These are phyloP conservation scores for Punctularia strigosozonata DNA, from an alignment of 768 basidiomycete species.

Conservation along the genomic window DNA sequence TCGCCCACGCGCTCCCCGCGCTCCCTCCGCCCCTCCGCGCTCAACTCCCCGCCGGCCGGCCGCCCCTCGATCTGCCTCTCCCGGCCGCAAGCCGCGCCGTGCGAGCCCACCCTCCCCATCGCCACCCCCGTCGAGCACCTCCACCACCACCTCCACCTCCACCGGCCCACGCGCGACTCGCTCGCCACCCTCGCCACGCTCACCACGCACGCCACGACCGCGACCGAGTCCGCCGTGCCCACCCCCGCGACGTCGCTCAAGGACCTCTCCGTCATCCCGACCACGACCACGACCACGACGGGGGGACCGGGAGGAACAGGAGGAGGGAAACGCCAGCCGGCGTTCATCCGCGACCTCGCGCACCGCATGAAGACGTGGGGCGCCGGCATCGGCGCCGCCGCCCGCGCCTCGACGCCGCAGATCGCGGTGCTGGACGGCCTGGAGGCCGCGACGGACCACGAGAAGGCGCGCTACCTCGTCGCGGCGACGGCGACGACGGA, in stretches of 20 bases:
- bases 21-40: background rate
- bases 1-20: background rate
- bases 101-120: slow-evolving; percentile 10
- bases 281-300: background rate
- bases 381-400: no score
- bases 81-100: slow-evolving; percentile 7
- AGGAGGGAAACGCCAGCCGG: no score
- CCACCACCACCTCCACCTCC: slow-evolving; percentile 9
- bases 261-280: background rate
- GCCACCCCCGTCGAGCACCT: slow-evolving; percentile 3
- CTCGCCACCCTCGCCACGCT: background rate
- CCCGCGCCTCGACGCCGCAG: no score
- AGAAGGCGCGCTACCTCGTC: no score
- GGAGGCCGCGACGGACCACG: no score
- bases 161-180: background rate
- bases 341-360: no score
- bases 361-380: no score
- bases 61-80: slow-evolving; percentile 10
- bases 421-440: no score
- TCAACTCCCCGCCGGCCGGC: slow-evolving; percentile 3
- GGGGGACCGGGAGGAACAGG: no score
- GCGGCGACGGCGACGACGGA: no score
- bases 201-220: slow-evolving; percentile 14
- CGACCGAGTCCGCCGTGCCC: slow-evolving; percentile 38
- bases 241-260: slow-evolving; percentile 15